Conservation (phyloP, 1,284 basidiomycete species). For the Ustilago loliicola region DNA sequence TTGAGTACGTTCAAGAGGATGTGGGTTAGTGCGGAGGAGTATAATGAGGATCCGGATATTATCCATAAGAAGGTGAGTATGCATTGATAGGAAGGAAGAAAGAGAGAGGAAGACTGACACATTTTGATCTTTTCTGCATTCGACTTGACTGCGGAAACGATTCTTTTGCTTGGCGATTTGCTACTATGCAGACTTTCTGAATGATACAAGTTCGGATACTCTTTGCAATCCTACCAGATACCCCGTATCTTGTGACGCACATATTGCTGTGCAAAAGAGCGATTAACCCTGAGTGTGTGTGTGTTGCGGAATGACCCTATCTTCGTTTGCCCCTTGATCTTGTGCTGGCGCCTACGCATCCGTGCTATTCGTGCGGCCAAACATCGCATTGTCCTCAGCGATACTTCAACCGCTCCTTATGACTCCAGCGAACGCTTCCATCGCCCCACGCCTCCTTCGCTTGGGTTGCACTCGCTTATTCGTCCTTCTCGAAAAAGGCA, state of each 20-base stretch:
- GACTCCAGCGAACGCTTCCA: too few relatives aligned
- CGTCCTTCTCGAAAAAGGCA: neutral
- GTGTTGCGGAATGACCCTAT: too few relatives aligned
- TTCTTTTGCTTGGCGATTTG: neutral
- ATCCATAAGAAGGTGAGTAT: constrained; percentile 79
- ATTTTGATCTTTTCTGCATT: neutral
- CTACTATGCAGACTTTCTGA: constrained; percentile 23
- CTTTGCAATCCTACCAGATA: neutral
- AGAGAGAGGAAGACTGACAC: neutral
- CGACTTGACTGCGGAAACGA: too few relatives aligned
- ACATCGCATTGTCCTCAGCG: too few relatives aligned
- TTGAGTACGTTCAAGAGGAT: constrained; percentile 94
- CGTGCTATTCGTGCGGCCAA: too few relatives aligned
- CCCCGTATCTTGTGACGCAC: too few relatives aligned
- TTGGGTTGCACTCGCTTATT: neutral
- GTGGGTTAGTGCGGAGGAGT: constrained; percentile 94
- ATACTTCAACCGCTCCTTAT: too few relatives aligned
- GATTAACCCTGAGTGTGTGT: too few relatives aligned
- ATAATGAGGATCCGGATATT: constrained; percentile 98
- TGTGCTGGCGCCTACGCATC: too few relatives aligned
- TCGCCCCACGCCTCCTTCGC: neutral
- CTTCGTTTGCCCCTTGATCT: too few relatives aligned
- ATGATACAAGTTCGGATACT: neutral
- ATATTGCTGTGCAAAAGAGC: too few relatives aligned
- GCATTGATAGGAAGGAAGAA: neutral